Evolutionary conservation across 495 filamentous ascomycete species (phyloP).

Genomic region (Penicillium mononematosum): DNA sequence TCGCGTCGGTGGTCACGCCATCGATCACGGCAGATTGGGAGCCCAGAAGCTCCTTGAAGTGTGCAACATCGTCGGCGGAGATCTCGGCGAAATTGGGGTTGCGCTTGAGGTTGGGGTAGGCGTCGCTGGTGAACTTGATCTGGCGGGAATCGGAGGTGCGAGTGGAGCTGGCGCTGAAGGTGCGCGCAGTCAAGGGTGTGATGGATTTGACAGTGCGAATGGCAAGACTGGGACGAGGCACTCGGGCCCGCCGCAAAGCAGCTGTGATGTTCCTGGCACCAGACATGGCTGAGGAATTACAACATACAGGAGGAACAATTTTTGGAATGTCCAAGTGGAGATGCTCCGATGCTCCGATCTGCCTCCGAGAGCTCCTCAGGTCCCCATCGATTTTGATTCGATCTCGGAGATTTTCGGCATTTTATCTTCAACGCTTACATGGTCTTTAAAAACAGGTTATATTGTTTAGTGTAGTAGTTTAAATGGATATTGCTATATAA

Average conservation of each 20-base stretch:
- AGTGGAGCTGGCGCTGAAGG: constrained; percentile 37
- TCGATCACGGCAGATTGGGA: constrained; percentile 78
- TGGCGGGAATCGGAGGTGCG: constrained; percentile 43
- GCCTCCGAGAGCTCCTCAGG: constrained; percentile 8
- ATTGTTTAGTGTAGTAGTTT: not conserved
- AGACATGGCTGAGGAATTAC: constrained; percentile 34
- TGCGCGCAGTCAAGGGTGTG: constrained; percentile 28
- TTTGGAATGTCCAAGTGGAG: constrained; percentile 25
- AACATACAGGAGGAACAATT: constrained; percentile 4
- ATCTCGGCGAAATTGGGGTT: constrained; percentile 68
- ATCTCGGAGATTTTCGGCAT: constrained; percentile 14
- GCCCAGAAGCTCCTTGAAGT: constrained; percentile 75
- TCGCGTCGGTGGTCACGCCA: constrained; percentile 67
- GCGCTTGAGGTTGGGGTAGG: constrained; percentile 79
- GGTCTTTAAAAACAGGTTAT: not conserved
- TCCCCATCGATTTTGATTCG: constrained; percentile 15
- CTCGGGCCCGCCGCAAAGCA: constrained; percentile 42
- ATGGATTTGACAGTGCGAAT: constrained; percentile 26
- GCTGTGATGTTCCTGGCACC: constrained; percentile 38
- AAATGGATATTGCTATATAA: not conserved
- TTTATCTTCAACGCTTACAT: not conserved
- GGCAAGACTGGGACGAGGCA: constrained; percentile 34
- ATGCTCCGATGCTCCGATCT: constrained; percentile 24
- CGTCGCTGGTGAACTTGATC: constrained; percentile 75
- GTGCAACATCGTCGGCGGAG: constrained; percentile 71